phyloP scores from a whole-genome alignment of 768 basidiomycete genomes.

The Mycena amicta region DNA sequence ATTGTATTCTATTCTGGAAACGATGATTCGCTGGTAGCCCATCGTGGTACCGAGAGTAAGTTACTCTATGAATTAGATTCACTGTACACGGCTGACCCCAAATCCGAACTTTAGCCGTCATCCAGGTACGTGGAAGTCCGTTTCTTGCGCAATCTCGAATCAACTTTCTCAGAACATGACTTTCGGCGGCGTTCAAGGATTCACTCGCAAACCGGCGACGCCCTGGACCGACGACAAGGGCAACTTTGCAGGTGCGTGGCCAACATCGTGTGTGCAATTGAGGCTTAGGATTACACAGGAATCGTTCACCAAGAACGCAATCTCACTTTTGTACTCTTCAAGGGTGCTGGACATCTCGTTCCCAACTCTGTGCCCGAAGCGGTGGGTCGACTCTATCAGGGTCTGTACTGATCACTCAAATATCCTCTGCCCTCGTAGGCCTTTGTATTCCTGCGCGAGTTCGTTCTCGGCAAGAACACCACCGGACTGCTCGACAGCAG shows the following conservation, averaged over 20 bases:
- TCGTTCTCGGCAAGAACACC: conserved; percentile 49
- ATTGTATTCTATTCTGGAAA: conserved; percentile 52
- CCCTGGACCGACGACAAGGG: conserved; percentile 49
- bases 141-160: neutral
- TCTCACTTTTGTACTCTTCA: conserved; percentile 32
- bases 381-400: neutral
- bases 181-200: conserved; percentile 57
- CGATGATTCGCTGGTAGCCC: conserved; percentile 51
- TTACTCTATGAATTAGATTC: too few relatives aligned
- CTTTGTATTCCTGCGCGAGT: conserved; percentile 48
- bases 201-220: conserved; percentile 48
- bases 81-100: neutral
- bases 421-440: conserved; percentile 30
- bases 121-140: conserved; percentile 33
- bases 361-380: conserved; percentile 17
- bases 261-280: neutral
- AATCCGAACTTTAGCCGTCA: conserved; percentile 27
- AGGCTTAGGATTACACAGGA: conserved; percentile 25
- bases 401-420: neutral
- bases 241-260: conserved; percentile 30
- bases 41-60: conserved; percentile 49
- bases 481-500: conserved; percentile 45
- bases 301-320: conserved; percentile 57
- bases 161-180: conserved; percentile 49
- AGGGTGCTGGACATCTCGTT: conserved; percentile 23